Evolutionary conservation across 306 rosid species (phyloP).

Genomic region (Crataegus laevigata): DNA sequence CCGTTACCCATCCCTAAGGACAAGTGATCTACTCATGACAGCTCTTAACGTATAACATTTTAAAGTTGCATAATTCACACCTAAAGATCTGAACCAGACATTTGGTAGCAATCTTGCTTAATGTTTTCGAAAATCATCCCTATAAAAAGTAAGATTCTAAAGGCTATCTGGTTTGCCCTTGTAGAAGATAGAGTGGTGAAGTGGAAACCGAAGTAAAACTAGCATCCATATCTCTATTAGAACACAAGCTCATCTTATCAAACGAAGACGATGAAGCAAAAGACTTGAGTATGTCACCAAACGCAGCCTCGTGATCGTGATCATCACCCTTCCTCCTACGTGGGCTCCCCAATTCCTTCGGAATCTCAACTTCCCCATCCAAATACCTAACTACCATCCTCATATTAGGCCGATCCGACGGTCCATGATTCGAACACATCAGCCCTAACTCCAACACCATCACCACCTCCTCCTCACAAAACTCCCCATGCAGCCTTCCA

Average conservation of each 20-base stretch:
- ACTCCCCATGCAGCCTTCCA: slow-evolving; percentile 37
- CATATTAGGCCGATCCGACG: slow-evolving; percentile 51
- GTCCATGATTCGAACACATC: slow-evolving; percentile 48
- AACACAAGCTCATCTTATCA: slow-evolving; percentile 36
- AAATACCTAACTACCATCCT: slow-evolving; percentile 53
- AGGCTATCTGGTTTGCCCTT: slow-evolving; percentile 32
- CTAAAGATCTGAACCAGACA: not conserved
- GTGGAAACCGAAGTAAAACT: slow-evolving; percentile 32
- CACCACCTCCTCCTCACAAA: slow-evolving; percentile 30
- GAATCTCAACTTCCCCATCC: slow-evolving; percentile 53
- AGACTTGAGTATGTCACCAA: slow-evolving; percentile 56
- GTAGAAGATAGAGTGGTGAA: slow-evolving; percentile 44
- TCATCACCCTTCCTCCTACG: slow-evolving; percentile 4
- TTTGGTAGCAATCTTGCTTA: not conserved
- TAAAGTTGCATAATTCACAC: not conserved
- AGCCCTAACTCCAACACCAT: slow-evolving; percentile 61
- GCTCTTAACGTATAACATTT: too few relatives aligned
- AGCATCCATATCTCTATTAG: slow-evolving; percentile 33
- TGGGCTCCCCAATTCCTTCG: slow-evolving; percentile 36
- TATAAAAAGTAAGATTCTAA: not conserved
- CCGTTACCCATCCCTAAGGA: too few relatives aligned
- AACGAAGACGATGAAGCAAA: slow-evolving; percentile 55
- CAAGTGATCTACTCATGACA: too few relatives aligned
- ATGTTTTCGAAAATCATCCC: too few relatives aligned
- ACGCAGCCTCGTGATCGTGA: slow-evolving; percentile 36